phyloP scores from a whole-genome alignment of 768 basidiomycete genomes.

The Termitomyces sp. region DNA sequence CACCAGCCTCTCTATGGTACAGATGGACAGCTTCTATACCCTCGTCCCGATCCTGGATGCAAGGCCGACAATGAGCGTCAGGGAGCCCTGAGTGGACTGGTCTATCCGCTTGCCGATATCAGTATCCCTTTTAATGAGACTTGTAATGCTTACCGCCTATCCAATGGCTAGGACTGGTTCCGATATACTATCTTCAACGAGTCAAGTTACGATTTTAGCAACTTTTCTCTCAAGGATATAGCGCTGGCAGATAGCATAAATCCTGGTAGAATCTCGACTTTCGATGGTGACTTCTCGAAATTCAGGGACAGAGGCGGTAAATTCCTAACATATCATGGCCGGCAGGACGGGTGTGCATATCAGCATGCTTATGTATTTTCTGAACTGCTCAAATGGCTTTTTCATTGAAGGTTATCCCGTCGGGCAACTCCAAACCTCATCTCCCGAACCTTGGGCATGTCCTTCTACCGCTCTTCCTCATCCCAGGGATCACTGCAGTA shows the following conservation, averaged over 20 bases:
- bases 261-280: slow-evolving; percentile 8
- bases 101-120: not conserved
- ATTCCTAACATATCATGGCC: slow-evolving; percentile 14
- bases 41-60: slow-evolving; percentile 9
- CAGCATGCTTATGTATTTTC: not conserved
- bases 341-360: slow-evolving; percentile 2
- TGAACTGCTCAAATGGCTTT: not conserved
- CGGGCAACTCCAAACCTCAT: slow-evolving; percentile 9
- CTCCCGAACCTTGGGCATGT: slow-evolving; percentile 1
- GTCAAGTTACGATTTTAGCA: slow-evolving; percentile 6
- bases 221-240: slow-evolving; percentile 2
- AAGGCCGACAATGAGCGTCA: not conserved
- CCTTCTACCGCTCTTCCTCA: slow-evolving; percentile 14
- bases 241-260: slow-evolving; percentile 8
- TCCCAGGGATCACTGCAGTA: slow-evolving; percentile 6
- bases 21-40: slow-evolving; percentile 1
- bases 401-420: not conserved
- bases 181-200: slow-evolving; percentile 6
- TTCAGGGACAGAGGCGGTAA: slow-evolving; percentile 13
- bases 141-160: not conserved
- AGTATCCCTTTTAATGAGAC: not conserved
- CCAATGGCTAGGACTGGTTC: slow-evolving; percentile 4
- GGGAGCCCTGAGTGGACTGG: not conserved
- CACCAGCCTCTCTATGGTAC: slow-evolving; percentile 2
- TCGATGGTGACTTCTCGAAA: slow-evolving; percentile 5